Conservation (phyloP, 208 protist species). For the Trypanosoma theileri region DNA sequence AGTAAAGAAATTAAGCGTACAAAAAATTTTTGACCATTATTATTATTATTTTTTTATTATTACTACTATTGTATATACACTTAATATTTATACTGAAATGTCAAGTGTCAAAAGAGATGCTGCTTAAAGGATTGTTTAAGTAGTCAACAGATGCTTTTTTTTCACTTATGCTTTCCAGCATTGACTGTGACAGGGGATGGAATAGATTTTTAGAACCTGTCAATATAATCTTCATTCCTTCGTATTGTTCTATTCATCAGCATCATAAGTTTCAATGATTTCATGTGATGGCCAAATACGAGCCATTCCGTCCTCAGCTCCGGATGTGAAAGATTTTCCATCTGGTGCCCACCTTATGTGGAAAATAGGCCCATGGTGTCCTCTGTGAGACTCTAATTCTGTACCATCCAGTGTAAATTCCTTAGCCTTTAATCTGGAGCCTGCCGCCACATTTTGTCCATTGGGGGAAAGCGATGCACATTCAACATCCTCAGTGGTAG, state of each 20-base stretch:
- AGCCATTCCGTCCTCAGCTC: conserved; percentile 91
- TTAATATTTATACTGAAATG: neutral
- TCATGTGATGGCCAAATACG: conserved; percentile 90
- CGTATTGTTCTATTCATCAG: conserved; percentile 31
- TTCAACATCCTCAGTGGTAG: conserved; percentile 78
- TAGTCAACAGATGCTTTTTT: neutral
- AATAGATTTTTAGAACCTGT: neutral
- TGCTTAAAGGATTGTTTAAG: neutral
- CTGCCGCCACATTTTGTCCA: conserved; percentile 78
- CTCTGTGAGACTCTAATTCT: conserved; percentile 86
- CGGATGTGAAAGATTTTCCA: conserved; percentile 85
- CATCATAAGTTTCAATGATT: conserved; percentile 81
- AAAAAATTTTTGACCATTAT: conserved; percentile 26
- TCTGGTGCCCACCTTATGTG: conserved; percentile 89
- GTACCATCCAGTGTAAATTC: conserved; percentile 85
- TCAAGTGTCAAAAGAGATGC: neutral
- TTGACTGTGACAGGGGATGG: neutral
- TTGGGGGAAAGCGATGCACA: conserved; percentile 88
- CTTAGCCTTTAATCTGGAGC: conserved; percentile 90
- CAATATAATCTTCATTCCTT: conserved; percentile 5
- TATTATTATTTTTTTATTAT: no score
- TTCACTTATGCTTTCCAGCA: neutral
- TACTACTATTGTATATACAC: no score
- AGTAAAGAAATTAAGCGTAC: conserved; percentile 15
- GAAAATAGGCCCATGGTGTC: conserved; percentile 91